These are phyloP conservation scores for Salix purpurea DNA, from an alignment of 345 rosid species.

Conservation along the genomic window DNA sequence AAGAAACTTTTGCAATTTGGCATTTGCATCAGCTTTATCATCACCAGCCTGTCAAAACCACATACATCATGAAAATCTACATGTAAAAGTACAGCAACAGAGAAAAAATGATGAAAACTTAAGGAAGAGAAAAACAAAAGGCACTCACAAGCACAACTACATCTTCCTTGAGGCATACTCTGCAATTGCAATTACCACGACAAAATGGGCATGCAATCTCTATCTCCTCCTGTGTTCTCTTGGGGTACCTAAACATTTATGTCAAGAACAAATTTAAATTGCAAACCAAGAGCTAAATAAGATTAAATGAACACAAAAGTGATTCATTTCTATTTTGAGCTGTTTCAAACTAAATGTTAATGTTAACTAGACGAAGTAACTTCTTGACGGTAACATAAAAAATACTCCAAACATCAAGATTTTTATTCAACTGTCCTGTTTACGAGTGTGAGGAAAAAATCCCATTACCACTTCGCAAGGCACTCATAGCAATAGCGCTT, in stretches of 20 bases:
- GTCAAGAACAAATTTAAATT: slow-evolving; percentile 14
- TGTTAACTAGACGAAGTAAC: not conserved
- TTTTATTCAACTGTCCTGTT: not conserved
- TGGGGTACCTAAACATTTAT: slow-evolving; percentile 42
- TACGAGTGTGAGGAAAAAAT: slow-evolving; percentile 2
- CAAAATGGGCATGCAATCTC: slow-evolving; percentile 53
- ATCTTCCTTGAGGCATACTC: slow-evolving; percentile 44
- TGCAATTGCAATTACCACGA: slow-evolving; percentile 49
- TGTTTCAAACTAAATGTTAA: not conserved
- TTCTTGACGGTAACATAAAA: not conserved
- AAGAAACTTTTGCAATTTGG: slow-evolving; percentile 37
- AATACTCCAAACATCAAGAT: not conserved
- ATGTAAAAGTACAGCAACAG: not conserved
- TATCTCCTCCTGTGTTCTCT: slow-evolving; percentile 36
- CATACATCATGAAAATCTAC: slow-evolving; percentile 5
- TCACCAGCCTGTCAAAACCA: slow-evolving; percentile 28
- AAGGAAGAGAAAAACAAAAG: not conserved
- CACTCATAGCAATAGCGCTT: slow-evolving; percentile 55
- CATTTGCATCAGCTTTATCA: slow-evolving; percentile 23
- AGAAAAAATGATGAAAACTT: not conserved
- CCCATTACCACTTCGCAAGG: slow-evolving; percentile 46
- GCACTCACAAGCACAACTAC: slow-evolving; percentile 27
- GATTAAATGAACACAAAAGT: not conserved
- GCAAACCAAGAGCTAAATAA: slow-evolving; percentile 8
- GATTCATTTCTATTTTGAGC: not conserved